Evolutionary conservation across 2,329 filamentous ascomycete species (phyloP).

Genomic region (Aspergillus brasiliensis): DNA sequence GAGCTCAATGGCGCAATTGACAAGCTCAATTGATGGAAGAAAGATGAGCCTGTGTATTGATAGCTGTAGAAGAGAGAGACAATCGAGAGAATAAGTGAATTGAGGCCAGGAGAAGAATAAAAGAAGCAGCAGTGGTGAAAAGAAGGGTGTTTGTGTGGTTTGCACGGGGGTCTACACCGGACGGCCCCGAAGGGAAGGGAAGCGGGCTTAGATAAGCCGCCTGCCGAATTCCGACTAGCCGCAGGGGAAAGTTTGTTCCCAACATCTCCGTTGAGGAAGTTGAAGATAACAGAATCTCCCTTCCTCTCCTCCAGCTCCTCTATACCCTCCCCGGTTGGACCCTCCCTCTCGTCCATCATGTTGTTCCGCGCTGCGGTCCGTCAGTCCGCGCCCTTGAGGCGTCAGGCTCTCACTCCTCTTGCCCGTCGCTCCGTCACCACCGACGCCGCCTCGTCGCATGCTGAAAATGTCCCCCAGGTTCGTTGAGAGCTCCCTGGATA

Average conservation of each 20-base stretch:
- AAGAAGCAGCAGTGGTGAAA: not conserved
- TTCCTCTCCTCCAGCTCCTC: constrained; percentile 16
- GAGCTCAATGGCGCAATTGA: not conserved
- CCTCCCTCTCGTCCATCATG: constrained; percentile 53
- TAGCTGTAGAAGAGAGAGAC: not conserved
- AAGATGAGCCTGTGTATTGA: not conserved
- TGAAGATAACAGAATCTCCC: constrained; percentile 34
- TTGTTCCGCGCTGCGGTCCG: constrained; percentile 70
- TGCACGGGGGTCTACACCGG: constrained; percentile 35
- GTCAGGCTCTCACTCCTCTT: constrained; percentile 48
- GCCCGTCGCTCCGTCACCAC: constrained; percentile 83
- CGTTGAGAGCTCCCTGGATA: constrained; percentile 47
- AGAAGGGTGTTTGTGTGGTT: constrained; percentile 30
- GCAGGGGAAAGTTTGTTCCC: constrained; percentile 38
- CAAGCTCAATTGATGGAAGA: not conserved
- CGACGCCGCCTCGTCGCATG: constrained; percentile 87
- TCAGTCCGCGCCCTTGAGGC: constrained; percentile 60
- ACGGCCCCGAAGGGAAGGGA: constrained; percentile 22
- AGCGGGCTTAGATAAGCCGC: constrained; percentile 23
- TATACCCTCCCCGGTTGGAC: constrained; percentile 33
- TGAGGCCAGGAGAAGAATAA: not conserved
- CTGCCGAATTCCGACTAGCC: constrained; percentile 29
- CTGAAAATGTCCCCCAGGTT: constrained; percentile 76
- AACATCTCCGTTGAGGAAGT: constrained; percentile 32
- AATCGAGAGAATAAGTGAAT: not conserved